phyloP scores from a whole-genome alignment of 2,329 filamentous ascomycete species.

The Pseudocercospora musae region DNA sequence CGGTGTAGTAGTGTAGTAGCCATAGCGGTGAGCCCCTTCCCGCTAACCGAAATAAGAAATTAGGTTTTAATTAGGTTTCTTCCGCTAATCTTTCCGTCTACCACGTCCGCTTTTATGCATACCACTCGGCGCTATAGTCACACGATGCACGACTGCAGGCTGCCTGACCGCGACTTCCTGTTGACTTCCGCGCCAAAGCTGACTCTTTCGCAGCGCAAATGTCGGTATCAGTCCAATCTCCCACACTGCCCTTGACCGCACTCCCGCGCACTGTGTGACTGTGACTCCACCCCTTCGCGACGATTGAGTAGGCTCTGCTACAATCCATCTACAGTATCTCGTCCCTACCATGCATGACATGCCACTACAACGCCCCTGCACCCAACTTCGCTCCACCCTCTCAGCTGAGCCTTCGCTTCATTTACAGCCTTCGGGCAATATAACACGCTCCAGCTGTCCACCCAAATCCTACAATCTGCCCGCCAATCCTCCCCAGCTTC shows the following conservation, averaged over 20 bases:
- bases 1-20: too few species aligned
- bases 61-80: too few species aligned
- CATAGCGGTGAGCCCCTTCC: too few species aligned
- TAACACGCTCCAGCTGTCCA: not conserved
- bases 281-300: constrained; percentile 6
- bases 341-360: constrained; percentile 1
- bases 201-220: constrained; percentile 7
- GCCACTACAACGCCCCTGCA: not conserved
- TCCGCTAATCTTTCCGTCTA: too few species aligned
- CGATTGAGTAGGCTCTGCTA: constrained; percentile 9
- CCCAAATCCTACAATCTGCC: not conserved
- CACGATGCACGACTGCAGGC: not conserved
- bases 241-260: constrained; percentile 7
- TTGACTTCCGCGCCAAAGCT: constrained; percentile 1
- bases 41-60: too few species aligned
- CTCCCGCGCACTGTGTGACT: constrained; percentile 5
- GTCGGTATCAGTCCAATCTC: constrained; percentile 3
- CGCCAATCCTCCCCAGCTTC: not conserved
- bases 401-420: constrained; percentile 16
- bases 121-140: too few species aligned
- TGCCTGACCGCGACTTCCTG: constrained; percentile 13
- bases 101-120: too few species aligned
- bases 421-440: constrained; percentile 8
- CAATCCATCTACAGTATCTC: too few species aligned
- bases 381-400: constrained; percentile 3